These are phyloP conservation scores for Rubroboletus satanas DNA, from an alignment of 768 basidiomycete genomes.

Conservation along the genomic window DNA sequence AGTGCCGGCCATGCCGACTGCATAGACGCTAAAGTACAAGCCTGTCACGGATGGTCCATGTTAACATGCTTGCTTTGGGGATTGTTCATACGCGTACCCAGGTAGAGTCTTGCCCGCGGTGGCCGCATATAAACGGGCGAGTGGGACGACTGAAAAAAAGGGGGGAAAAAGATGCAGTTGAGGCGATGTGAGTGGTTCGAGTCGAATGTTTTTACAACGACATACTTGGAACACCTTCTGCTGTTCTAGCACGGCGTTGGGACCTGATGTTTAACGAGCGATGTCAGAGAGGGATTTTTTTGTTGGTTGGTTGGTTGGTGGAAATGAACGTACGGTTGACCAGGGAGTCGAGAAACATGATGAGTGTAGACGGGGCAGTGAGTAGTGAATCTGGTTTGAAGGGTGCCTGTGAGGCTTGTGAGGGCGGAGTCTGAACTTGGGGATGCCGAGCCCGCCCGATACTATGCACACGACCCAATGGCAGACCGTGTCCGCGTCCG, in stretches of 20 bases:
- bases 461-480: conserved; percentile 40
- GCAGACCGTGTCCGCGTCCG: conserved; percentile 75
- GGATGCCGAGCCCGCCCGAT: conserved; percentile 37
- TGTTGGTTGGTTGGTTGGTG: no score
- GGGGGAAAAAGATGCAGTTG: conserved; percentile 12
- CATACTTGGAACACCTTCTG: conserved; percentile 66
- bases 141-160: conserved; percentile 32
- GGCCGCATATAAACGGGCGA: conserved; percentile 56
- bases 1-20: conserved; percentile 52
- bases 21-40: conserved; percentile 50
- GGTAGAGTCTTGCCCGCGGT: conserved; percentile 59
- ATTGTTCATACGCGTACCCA: conserved; percentile 41
- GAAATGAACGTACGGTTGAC: conserved; percentile 53
- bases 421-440: conserved; percentile 34
- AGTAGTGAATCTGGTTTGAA: background rate
- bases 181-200: background rate
- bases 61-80: background rate
- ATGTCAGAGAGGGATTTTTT: background rate
- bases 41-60: conserved; percentile 36
- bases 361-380: background rate
- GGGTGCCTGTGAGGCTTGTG: background rate
- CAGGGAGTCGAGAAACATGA: conserved; percentile 56
- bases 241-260: conserved; percentile 61
- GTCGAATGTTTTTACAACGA: background rate
- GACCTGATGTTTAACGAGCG: conserved; percentile 35